A percentile compares a stretch with the other conserved stretches of the same genome.
Conservation (phyloP, 1,284 basidiomycete species). For the Rhodotorula sp. region DNA sequence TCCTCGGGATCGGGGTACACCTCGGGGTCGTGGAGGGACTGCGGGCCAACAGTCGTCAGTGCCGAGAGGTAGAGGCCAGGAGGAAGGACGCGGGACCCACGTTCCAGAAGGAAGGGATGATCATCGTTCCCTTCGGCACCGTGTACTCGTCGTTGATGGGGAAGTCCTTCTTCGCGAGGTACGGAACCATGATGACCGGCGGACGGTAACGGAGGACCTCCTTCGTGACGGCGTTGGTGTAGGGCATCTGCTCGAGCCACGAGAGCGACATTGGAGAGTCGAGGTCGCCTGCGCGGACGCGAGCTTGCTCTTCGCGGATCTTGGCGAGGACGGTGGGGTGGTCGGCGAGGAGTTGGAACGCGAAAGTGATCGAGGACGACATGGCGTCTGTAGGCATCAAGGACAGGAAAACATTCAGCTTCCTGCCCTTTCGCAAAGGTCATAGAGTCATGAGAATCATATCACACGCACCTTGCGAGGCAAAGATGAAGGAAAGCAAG, state of each 20-base stretch:
- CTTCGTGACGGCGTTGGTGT: conserved; percentile 86
- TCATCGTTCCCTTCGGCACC: conserved; percentile 85
- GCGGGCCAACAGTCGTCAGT: conserved; percentile 45
- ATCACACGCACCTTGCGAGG: conserved; percentile 63
- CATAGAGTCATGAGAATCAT: neutral
- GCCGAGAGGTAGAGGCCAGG: neutral
- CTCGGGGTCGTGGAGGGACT: conserved; percentile 83
- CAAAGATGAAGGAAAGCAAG: conserved; percentile 89
- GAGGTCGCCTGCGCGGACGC: conserved; percentile 74
- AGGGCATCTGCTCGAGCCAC: conserved; percentile 87
- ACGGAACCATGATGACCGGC: conserved; percentile 71
- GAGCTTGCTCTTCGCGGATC: conserved; percentile 86
- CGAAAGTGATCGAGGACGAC: conserved; percentile 76
- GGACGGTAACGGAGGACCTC: conserved; percentile 70
- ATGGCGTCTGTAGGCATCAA: conserved; percentile 73
- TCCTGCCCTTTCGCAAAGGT: neutral
- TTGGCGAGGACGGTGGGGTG: conserved; percentile 84
- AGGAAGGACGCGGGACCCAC: conserved; percentile 7
- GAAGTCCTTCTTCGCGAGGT: conserved; percentile 83
- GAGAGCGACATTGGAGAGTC: conserved; percentile 83
- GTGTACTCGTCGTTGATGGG: conserved; percentile 87
- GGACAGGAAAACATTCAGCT: neutral
- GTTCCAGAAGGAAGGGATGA: conserved; percentile 92
- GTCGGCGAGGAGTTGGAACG: conserved; percentile 94
- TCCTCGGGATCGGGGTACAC: conserved; percentile 84